Evolutionary conservation across 495 filamentous ascomycete species (phyloP).

Genomic region (Aspergillus egyptiacus): DNA sequence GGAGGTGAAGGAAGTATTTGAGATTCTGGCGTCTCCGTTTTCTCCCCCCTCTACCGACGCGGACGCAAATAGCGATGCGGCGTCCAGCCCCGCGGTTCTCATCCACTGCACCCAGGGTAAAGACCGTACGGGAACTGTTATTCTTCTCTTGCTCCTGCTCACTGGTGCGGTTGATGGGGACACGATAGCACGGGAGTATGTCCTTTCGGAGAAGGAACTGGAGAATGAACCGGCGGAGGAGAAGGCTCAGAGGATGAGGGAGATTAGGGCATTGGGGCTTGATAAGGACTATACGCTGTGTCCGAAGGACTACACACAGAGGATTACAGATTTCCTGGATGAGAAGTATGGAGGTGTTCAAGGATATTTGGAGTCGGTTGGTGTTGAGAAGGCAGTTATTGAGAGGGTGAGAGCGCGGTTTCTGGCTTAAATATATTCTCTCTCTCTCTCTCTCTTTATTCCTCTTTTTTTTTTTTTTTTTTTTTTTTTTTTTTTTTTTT

Average conservation of each 20-base stretch:
- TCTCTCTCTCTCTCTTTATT: no score
- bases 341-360: slow-evolving; percentile 54
- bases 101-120: slow-evolving; percentile 88
- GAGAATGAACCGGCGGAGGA: slow-evolving; percentile 36
- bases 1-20: slow-evolving; percentile 57
- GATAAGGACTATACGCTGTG: slow-evolving; percentile 61
- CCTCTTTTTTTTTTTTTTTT: no score
- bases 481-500: no score
- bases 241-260: slow-evolving; percentile 54
- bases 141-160: slow-evolving; percentile 58
- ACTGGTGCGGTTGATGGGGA: slow-evolving; percentile 46
- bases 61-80: no score
- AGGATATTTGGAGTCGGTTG: slow-evolving; percentile 54
- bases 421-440: neutral
- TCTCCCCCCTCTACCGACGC: neutral
- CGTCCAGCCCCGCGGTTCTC: slow-evolving; percentile 61
- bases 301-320: slow-evolving; percentile 48
- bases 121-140: slow-evolving; percentile 70
- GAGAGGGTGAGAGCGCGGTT: slow-evolving; percentile 30
- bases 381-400: slow-evolving; percentile 41
- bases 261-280: slow-evolving; percentile 64
- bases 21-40: slow-evolving; percentile 25
- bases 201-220: slow-evolving; percentile 55
- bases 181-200: slow-evolving; percentile 62
- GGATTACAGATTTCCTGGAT: slow-evolving; percentile 46